Base-by-base conservation (phyloP, 768 basidiomycete genomes). In the Cubamyces lactineus region DNA sequence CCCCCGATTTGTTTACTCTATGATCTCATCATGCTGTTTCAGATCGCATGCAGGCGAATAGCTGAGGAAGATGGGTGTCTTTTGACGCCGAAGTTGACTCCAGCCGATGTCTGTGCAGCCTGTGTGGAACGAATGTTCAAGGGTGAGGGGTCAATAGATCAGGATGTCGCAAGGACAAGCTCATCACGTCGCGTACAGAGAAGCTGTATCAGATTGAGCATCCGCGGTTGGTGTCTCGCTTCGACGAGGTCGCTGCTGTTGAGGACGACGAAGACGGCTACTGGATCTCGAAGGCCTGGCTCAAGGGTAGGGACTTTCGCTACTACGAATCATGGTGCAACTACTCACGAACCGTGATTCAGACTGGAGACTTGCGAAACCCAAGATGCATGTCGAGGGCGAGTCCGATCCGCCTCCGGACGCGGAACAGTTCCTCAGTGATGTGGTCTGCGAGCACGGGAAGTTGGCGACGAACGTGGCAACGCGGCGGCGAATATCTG, bases 261-360 rank as follows among this genome's bases (percentile, higher is more conserved):
- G 74, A 75, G 4, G 75, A 75, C 13, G 82, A 82, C 57, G 71
- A 73, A 16, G 63, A 66, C 16, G 82, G 83, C 7, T 87, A 80
- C 70, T 91, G 88, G 87, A 84, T 94, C 68, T 94, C 92, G 0
- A 92, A 87, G 70, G 72, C 75, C 6, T 94, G 93, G 93, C 72
- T 89, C 3, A 88, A 82, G 82, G 92, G 92, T 89, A 59, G 16
- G 72, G 60, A 16, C 64, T 40, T 57, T 39, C 8, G 46, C 23
- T 28, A n/a, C n/a, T n/a, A n/a, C n/a, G n/a, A n/a, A n/a, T n/a
- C n/a, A 46, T 46, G 52, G 61, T 61, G 47, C 5, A n/a, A 21
- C 23, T 58, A 39, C 3, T 55, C 15, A 57, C 47, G 34, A 23
- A 13, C 15, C n/a, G 24, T 34, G 51, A 19, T 55, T 59, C 65